These are phyloP conservation scores for Pugionium cornutum DNA, from an alignment of 345 rosid species.

Conservation along the genomic window DNA sequence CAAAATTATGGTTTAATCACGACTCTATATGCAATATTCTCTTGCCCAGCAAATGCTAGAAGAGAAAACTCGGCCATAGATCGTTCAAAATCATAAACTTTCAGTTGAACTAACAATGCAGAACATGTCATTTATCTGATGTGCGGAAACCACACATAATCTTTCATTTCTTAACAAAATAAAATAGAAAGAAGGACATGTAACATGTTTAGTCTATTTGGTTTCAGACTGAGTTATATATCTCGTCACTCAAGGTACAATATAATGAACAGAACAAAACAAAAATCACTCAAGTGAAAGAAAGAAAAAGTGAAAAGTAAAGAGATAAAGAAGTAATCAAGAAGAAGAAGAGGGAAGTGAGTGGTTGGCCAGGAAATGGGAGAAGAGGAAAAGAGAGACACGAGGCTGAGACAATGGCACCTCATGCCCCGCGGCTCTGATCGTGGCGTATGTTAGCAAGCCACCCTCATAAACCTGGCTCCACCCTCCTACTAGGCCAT, in stretches of 20 bases:
- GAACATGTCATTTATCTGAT: too few relatives aligned
- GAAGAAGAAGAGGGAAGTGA: constrained; percentile 37
- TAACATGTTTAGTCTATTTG: too few relatives aligned
- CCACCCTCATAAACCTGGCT: constrained; percentile 62
- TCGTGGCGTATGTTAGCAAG: constrained; percentile 57
- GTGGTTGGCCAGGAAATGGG: constrained; percentile 40
- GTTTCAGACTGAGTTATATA: neutral
- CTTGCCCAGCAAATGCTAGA: neutral
- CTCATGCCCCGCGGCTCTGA: constrained; percentile 72
- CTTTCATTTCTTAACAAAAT: too few relatives aligned
- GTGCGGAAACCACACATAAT: too few relatives aligned
- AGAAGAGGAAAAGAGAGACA: constrained; percentile 53
- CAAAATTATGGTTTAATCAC: constrained; percentile 15
- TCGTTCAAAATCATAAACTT: constrained; percentile 1
- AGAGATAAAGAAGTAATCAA: constrained; percentile 5
- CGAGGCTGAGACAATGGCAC: constrained; percentile 63
- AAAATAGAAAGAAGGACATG: too few relatives aligned
- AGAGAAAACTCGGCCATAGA: neutral
- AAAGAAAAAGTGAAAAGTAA: neutral
- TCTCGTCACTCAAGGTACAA: neutral
- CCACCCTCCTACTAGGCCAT: constrained; percentile 82
- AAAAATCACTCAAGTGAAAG: constrained; percentile 4
- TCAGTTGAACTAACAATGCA: neutral
- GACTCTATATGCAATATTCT: constrained; percentile 1
- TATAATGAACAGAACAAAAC: neutral